phyloP scores from a whole-genome alignment of 2,329 filamentous ascomycete species.

The Sporothrix phasma region DNA sequence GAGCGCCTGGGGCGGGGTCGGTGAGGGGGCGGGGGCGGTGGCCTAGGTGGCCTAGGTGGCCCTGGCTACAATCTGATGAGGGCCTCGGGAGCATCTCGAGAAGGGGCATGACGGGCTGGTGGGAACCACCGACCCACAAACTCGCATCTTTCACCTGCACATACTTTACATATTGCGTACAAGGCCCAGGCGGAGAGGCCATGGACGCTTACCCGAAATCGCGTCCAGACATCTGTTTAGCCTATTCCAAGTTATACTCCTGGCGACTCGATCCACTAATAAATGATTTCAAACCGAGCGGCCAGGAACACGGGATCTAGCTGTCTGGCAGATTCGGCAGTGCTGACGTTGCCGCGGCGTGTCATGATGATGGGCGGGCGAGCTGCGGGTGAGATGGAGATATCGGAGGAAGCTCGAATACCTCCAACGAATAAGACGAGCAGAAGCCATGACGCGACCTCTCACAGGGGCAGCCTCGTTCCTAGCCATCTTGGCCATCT shows the following conservation, averaged over 20 bases:
- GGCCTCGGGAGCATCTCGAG: no score
- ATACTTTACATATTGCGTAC: not conserved
- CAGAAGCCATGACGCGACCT: not conserved
- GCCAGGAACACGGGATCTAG: not conserved
- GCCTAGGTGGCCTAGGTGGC: no score
- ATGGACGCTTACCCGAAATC: not conserved
- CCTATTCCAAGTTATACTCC: not conserved
- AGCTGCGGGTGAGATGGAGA: not conserved
- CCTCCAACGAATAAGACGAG: no score
- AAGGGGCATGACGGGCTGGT: not conserved
- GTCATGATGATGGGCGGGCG: not conserved
- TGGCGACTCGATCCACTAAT: no score
- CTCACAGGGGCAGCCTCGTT: not conserved
- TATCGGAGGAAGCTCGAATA: not conserved
- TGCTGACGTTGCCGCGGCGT: not conserved
- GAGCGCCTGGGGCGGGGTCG: conserved; percentile 67
- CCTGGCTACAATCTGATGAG: no score
- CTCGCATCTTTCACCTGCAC: not conserved
- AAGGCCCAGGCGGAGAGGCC: not conserved
- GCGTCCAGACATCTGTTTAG: not conserved
- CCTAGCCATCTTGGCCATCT: not conserved
- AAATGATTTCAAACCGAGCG: not conserved
- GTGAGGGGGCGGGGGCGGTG: conserved; percentile 22
- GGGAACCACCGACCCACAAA: not conserved
- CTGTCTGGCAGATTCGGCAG: not conserved